A percentile compares a stretch with the other conserved stretches of the same genome.
phyloP scores from a whole-genome alignment of 2,329 filamentous ascomycete species.

The Phialophora tarda region DNA sequence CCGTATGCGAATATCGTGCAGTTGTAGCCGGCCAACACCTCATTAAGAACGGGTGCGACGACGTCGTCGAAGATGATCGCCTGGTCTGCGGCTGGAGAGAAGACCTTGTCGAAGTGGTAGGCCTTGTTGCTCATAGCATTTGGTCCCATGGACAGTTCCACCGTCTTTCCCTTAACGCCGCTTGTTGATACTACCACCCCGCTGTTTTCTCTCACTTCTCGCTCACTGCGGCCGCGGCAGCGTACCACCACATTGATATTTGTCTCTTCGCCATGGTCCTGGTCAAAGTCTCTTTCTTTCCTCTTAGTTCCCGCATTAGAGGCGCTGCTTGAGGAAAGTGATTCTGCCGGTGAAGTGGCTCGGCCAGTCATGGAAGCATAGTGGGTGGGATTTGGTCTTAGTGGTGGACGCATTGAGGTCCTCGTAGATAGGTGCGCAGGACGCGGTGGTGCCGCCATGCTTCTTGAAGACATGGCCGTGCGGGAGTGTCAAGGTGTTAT shows the following conservation, averaged over 20 bases:
- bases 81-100: slow-evolving; percentile 92
- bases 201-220: slow-evolving; percentile 92
- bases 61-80: slow-evolving; percentile 94
- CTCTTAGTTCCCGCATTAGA: slow-evolving; percentile 71
- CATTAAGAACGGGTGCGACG: slow-evolving; percentile 87
- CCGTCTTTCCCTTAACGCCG: slow-evolving; percentile 80
- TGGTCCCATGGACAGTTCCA: slow-evolving; percentile 90
- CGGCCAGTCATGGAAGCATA: slow-evolving; percentile 60
- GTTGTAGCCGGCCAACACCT: slow-evolving; percentile 95
- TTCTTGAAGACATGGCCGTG: slow-evolving; percentile 22
- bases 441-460: slow-evolving; percentile 62
- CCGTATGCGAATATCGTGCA: slow-evolving; percentile 99
- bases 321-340: slow-evolving; percentile 63
- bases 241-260: slow-evolving; percentile 98
- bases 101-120: slow-evolving; percentile 96
- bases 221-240: slow-evolving; percentile 88
- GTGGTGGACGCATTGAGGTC: slow-evolving; percentile 57
- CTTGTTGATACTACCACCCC: slow-evolving; percentile 88
- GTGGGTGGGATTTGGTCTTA: slow-evolving; percentile 48
- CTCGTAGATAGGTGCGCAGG: slow-evolving; percentile 55
- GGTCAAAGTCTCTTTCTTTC: slow-evolving; percentile 84
- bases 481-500: not conserved
- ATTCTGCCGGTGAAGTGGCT: slow-evolving; percentile 72
- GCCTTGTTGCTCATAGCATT: slow-evolving; percentile 93
- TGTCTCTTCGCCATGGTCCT: slow-evolving; percentile 75